Base-by-base conservation (phyloP, 164 flowering plant genomes). In the Buxus sempervirens region DNA sequence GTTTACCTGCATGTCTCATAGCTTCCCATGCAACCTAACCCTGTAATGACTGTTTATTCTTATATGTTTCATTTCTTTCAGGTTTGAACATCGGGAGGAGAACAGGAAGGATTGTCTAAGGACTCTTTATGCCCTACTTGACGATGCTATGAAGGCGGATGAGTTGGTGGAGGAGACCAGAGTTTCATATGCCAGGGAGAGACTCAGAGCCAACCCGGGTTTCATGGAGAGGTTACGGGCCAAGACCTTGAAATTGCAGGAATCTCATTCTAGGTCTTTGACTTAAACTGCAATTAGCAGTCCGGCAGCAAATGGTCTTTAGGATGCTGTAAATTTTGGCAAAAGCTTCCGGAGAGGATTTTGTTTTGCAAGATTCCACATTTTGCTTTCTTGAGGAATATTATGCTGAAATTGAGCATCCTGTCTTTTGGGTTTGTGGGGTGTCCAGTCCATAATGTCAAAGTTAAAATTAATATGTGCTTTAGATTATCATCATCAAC, bases 31-130 rank as follows among this genome's bases (percentile, higher is more conserved):
- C 49, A 60, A 41, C 23, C 16, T 26, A 9, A 41, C 53, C 53
- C 23, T 10, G 51, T 10, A 19, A 28, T 48, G 49, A 48, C 55
- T 14, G 10, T 4, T 32, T 38, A 21, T 57, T 19, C 19, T 5
- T 73, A 5, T 4, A 10, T 5, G 66, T 32, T 26, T 8, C 20
- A 9, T 53, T 54, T 71, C 57, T 54, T 66, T n/a, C 69, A 94
- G 98, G 84, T 95, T 85, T 79, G 99, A 95, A 62, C 91, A 95
- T 56, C 82, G 99, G 42, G 98, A 95, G 70, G 99, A 95, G 82
- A 95, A 95, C 77, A 82, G 96, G 68, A 95, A 95, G 78, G 99
- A 95, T 70, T 95, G 99, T 78, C 83, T 92, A 56, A 81, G 98
- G 77, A 95, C 97, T 60, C 82, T 95, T n/a, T 77, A 74, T 71